Percentiles rank a stretch among this genome's conserved stretches.
Evolutionary conservation across 2,329 filamentous ascomycete species (phyloP).

Genomic region (Aspergillus aculeatinus): DNA sequence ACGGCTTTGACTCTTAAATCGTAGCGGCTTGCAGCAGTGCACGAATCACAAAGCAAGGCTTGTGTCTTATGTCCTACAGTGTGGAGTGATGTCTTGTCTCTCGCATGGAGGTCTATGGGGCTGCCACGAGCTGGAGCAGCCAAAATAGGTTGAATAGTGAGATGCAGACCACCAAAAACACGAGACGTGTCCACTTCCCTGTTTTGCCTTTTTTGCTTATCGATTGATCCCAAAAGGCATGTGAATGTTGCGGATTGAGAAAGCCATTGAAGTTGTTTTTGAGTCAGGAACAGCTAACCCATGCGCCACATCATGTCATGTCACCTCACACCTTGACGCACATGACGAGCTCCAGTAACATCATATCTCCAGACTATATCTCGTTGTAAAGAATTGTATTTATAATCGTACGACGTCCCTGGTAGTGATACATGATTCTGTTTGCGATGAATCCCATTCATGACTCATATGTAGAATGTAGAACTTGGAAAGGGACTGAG

Average conservation of each 20-base stretch:
- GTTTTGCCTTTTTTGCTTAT: not conserved
- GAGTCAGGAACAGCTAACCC: not conserved
- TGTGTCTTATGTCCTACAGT: not conserved
- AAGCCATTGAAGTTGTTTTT: not conserved
- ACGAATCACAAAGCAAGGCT: not conserved
- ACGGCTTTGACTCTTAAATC: not conserved
- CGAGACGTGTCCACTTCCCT: not conserved
- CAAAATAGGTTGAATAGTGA: not conserved
- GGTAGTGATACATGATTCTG: not conserved
- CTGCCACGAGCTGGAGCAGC: not conserved
- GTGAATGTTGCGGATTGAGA: not conserved
- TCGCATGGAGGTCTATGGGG: not conserved
- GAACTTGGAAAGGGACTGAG: not conserved
- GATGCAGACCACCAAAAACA: not conserved
- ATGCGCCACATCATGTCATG: conserved; percentile 4
- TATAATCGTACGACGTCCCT: conserved; percentile 3
- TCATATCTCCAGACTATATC: not conserved
- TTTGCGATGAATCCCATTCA: not conserved
- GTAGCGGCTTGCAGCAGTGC: not conserved
- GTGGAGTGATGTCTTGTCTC: not conserved
- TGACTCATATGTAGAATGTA: not conserved
- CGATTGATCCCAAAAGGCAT: not conserved
- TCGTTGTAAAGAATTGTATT: not conserved
- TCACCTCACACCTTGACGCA: not conserved
- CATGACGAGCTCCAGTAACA: not conserved